Conservation (phyloP, 129 eudicot genomes). For the Smallanthus sonchifolius region DNA sequence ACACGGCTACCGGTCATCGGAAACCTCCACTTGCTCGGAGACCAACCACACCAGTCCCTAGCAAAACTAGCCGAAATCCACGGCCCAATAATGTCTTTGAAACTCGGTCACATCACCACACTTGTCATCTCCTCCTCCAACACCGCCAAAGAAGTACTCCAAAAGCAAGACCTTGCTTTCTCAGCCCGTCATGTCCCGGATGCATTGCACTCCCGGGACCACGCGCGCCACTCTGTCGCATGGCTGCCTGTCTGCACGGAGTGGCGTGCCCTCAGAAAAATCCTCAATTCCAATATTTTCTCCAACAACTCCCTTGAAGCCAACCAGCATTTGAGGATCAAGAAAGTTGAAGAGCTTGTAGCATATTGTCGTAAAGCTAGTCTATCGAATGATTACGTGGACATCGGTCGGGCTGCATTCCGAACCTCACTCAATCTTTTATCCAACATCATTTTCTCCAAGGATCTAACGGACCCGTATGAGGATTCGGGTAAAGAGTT, state of each 20-base stretch:
- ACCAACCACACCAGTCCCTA: slow-evolving; percentile 36
- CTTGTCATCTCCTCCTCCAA: slow-evolving; percentile 52
- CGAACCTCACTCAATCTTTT: slow-evolving; percentile 32
- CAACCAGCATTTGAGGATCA: slow-evolving; percentile 21
- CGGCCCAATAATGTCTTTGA: slow-evolving; percentile 43
- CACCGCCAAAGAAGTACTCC: slow-evolving; percentile 54
- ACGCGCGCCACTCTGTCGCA: slow-evolving; percentile 25
- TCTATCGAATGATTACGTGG: slow-evolving; percentile 18
- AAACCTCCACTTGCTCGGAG: slow-evolving; percentile 39
- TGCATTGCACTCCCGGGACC: slow-evolving; percentile 44
- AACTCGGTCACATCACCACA: slow-evolving; percentile 36
- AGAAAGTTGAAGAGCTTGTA: slow-evolving; percentile 30
- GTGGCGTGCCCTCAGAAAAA: slow-evolving; percentile 21
- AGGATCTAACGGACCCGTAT: slow-evolving; percentile 31
- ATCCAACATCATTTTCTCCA: slow-evolving; percentile 38
- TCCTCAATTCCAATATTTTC: slow-evolving; percentile 18
- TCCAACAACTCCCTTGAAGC: slow-evolving; percentile 23
- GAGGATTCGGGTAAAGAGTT: slow-evolving; percentile 34
- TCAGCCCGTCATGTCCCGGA: slow-evolving; percentile 44
- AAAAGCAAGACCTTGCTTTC: slow-evolving; percentile 56
- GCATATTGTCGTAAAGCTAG: slow-evolving; percentile 24
- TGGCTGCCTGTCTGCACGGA: slow-evolving; percentile 25
- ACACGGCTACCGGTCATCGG: slow-evolving; percentile 36
- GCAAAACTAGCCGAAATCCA: slow-evolving; percentile 34
- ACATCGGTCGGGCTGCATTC: slow-evolving; percentile 59